Evolutionary conservation across 2,329 filamentous ascomycete genomes (phyloP).

Genomic region (Sclerotinia minor): DNA sequence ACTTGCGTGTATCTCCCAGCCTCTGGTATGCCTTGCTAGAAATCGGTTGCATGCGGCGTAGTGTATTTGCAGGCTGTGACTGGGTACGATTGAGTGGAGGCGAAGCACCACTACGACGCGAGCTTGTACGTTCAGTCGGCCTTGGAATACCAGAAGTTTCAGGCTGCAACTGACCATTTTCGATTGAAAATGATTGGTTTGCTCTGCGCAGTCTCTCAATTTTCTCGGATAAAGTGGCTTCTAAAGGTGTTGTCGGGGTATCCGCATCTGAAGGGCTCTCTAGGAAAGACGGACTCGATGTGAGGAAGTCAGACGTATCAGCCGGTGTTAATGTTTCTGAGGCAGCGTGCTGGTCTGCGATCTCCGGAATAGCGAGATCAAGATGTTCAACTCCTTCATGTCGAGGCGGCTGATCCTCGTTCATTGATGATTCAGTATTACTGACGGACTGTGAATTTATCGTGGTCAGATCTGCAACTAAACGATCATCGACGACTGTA

Average conservation of each 20-base stretch:
- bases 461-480: constrained; percentile 1
- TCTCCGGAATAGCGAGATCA: constrained; percentile 53
- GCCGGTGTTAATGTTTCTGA: constrained; percentile 27
- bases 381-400: constrained; percentile 60
- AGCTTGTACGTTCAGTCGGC: constrained; percentile 36
- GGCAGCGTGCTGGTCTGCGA: constrained; percentile 24
- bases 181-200: constrained; percentile 28
- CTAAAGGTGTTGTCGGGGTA: constrained; percentile 28
- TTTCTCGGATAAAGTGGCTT: constrained; percentile 37
- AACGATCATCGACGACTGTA: constrained; percentile 61
- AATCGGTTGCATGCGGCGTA: constrained; percentile 36
- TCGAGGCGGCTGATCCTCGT: not conserved
- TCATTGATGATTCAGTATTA: not conserved
- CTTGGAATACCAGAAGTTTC: constrained; percentile 41
- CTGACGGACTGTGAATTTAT: not conserved
- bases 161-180: constrained; percentile 23
- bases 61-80: constrained; percentile 41
- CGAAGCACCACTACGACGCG: constrained; percentile 36
- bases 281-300: constrained; percentile 21
- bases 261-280: constrained; percentile 3
- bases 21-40: constrained; percentile 32
- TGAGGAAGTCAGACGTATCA: constrained; percentile 23
- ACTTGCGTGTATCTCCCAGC: constrained; percentile 31
- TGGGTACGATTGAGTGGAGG: constrained; percentile 41
- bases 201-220: constrained; percentile 38